Conservation (phyloP, 768 basidiomycete species). For the Daedaleopsis nitida region DNA sequence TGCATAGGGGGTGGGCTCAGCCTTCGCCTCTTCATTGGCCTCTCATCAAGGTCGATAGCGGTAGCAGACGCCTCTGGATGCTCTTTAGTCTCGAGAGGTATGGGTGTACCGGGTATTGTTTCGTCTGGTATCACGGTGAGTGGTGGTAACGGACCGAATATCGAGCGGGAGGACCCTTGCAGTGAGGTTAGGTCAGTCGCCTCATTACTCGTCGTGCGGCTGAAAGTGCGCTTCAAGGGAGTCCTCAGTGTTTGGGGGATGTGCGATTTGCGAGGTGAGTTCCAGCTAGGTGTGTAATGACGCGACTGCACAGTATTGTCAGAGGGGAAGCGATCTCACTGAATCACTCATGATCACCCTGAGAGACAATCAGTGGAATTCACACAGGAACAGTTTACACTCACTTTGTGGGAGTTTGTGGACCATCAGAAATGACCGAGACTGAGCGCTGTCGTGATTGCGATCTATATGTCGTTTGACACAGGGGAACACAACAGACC, state of each 20-base stretch:
- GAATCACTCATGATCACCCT: background rate
- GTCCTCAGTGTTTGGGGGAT: background rate
- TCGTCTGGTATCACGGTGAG: background rate
- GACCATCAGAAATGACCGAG: conserved; percentile 4
- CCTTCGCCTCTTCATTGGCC: conserved; percentile 14
- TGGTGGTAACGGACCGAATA: conserved; percentile 4
- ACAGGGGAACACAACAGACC: no score
- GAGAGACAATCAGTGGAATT: background rate
- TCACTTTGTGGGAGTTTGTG: conserved; percentile 14
- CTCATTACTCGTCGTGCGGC: conserved; percentile 1
- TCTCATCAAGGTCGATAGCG: background rate
- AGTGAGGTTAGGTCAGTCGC: background rate
- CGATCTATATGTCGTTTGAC: background rate
- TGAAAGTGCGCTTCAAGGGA: conserved; percentile 4
- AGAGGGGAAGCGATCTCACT: no score
- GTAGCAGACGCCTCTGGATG: background rate
- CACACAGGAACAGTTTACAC: background rate
- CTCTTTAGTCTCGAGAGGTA: background rate
- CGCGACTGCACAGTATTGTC: background rate
- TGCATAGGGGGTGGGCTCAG: background rate
- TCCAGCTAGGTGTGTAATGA: background rate
- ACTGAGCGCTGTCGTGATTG: conserved; percentile 10
- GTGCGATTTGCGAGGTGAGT: conserved; percentile 1
- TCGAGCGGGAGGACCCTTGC: background rate
- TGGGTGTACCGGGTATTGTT: background rate